Base-by-base conservation (phyloP, 345 rosid genomes). In the Ailanthus altissimus region DNA sequence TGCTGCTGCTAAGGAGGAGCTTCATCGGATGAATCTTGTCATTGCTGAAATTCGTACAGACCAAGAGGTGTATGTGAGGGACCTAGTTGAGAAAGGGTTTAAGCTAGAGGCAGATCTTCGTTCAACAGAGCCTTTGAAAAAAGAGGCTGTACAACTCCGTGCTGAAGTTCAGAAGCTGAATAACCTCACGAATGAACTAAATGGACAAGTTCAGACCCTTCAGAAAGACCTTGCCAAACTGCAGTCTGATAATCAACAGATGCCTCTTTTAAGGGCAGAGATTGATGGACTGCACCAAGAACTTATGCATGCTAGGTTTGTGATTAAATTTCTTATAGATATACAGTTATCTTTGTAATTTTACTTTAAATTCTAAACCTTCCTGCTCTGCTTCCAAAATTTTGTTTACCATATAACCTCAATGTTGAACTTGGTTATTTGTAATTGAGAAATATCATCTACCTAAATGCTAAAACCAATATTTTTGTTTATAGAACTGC, bases 61-160 rank as follows among this genome's bases (percentile, higher is more conserved):
- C 28, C 95, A 96, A 28, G 97, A 91, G 54, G 70, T 87, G 76
- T 91, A 68, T 20, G 76, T 81, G 8, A 90, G 97, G 85, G 94
- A 89, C 62, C 92, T 94, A 62, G 84, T 90, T 77, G 94, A 94
- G 84, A 93, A 88, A 83, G 91, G 93, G 72, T 80, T 91, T 88
- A 92, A 91, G 80, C 88, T 93, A 58, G 98, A 93, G 80, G 92
- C 88, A 25, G 99, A 96, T 82, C 83, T 92, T 68, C 97, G 93
- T 61, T 95, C 90, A 3, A 71, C 90, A 67, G 98, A 93, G 78
- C 91, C 97, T 21, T 84, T 91, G 77, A 96, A 89, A 86, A 92
- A 87, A 67, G 99, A 94, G 73, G 87, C 81, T 74, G 69, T 69
- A 16, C 97, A 93, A 62, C 86, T 90, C 21, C 91, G 89, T 63